Conservation (phyloP, 2,329 filamentous ascomycete genomes). For the Colletotrichum liriopes region DNA sequence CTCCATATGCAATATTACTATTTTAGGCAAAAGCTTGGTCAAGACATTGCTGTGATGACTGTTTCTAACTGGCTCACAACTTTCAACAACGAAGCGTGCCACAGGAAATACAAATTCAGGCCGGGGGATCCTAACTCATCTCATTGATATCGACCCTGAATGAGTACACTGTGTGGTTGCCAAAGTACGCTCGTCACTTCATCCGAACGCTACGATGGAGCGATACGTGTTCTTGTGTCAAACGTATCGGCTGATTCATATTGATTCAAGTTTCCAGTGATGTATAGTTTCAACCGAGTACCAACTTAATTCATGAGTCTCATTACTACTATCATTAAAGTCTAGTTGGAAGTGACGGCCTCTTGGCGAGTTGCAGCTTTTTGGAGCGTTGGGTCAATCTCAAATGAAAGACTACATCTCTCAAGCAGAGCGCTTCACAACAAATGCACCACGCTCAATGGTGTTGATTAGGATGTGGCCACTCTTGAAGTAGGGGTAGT, state of each 20-base stretch:
- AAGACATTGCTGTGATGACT: too few species aligned
- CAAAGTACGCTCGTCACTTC: too few species aligned
- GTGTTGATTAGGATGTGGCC: constrained; percentile 46
- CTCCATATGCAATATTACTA: too few species aligned
- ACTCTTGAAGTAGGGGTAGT: constrained; percentile 45
- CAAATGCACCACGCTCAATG: constrained; percentile 46
- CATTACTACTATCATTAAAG: background rate
- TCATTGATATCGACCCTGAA: too few species aligned
- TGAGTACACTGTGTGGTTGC: too few species aligned
- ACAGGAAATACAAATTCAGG: too few species aligned
- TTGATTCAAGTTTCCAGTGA: background rate
- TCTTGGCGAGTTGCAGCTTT: background rate
- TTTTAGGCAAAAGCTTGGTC: too few species aligned
- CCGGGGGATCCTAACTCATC: too few species aligned
- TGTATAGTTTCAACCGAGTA: background rate
- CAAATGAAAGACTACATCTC: background rate
- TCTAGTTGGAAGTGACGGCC: background rate
- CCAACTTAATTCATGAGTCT: background rate
- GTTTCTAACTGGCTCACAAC: too few species aligned
- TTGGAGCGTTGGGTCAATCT: too few species aligned
- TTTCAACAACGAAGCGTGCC: too few species aligned
- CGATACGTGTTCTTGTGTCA: background rate
- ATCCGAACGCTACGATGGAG: background rate
- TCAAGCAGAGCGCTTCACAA: constrained; percentile 43
- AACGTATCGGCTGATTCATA: too few species aligned